Evolutionary conservation across 1,139 yeast species (phyloP).

Genomic region (Komagataea norvegica): DNA sequence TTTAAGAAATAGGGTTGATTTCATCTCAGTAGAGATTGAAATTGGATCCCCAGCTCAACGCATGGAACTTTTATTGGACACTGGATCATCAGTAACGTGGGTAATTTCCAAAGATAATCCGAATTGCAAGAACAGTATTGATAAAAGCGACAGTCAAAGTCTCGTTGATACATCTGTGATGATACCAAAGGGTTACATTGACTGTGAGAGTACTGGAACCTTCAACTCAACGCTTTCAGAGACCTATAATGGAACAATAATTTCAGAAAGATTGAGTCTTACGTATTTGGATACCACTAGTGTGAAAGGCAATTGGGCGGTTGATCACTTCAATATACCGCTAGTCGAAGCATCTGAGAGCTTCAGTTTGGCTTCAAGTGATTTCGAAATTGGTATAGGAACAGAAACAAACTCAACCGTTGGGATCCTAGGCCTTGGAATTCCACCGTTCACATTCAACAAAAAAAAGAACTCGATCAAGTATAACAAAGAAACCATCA

Average conservation of each 20-base stretch:
- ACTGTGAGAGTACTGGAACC: constrained; percentile 36
- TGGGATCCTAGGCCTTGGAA: constrained; percentile 50
- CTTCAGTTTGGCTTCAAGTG: constrained; percentile 36
- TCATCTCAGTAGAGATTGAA: constrained; percentile 19
- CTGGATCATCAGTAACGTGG: constrained; percentile 71
- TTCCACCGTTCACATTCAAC: constrained; percentile 26
- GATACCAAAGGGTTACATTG: constrained; percentile 5
- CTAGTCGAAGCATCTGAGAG: constrained; percentile 27
- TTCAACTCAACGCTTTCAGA: constrained; percentile 33
- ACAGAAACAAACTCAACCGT: constrained; percentile 45
- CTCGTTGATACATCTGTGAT: no score
- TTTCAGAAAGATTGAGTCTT: constrained; percentile 10
- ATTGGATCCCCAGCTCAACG: constrained; percentile 53
- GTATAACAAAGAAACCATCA: constrained; percentile 45
- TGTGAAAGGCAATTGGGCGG: constrained; percentile 59
- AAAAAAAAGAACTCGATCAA: constrained; percentile 8
- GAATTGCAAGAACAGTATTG: constrained; percentile 19
- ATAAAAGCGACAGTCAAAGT: neutral
- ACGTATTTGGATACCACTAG: constrained; percentile 40
- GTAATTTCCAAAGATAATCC: constrained; percentile 33
- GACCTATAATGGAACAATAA: constrained; percentile 28
- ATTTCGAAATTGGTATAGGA: constrained; percentile 48
- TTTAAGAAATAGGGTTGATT: constrained; percentile 11
- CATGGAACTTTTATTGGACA: constrained; percentile 52
- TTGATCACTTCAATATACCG: constrained; percentile 41